Evolutionary conservation across 345 rosid genomes (phyloP).

Genomic region (Euclidium syriacum): DNA sequence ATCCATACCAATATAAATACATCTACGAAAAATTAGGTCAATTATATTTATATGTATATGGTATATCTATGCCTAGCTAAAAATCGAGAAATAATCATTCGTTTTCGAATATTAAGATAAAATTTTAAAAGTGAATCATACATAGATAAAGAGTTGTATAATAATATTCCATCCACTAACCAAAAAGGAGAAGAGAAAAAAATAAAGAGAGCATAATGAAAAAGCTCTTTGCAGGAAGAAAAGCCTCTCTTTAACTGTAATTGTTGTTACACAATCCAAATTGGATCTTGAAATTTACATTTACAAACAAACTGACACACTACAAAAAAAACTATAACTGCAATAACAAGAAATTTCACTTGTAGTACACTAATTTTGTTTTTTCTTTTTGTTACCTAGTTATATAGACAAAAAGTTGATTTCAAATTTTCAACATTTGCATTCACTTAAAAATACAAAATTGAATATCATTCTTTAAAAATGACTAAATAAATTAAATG

Average conservation of each 20-base stretch:
- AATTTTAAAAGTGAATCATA: conserved; percentile 8
- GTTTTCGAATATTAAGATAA: conserved; percentile 12
- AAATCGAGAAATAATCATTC: not conserved
- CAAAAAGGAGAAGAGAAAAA: conserved; percentile 13
- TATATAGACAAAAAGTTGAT: not conserved
- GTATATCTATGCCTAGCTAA: not conserved
- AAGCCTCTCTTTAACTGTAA: conserved; percentile 21
- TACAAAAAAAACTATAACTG: not conserved
- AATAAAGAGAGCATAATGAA: conserved; percentile 16
- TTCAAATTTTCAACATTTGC: no score
- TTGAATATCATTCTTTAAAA: no score
- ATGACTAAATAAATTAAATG: no score
- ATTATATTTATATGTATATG: not conserved
- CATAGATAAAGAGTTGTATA: conserved; percentile 19
- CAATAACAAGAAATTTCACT: conserved; percentile 1
- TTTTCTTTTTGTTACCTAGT: not conserved
- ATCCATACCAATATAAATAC: no score
- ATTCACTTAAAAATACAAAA: no score
- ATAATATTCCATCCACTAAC: conserved; percentile 33
- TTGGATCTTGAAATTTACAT: conserved; percentile 24
- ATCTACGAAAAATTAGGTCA: conserved; percentile 5
- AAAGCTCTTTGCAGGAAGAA: conserved; percentile 23
- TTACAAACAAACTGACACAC: conserved; percentile 22
- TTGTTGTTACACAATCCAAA: conserved; percentile 16
- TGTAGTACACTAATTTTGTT: not conserved